phyloP scores from a whole-genome alignment of 2,329 filamentous ascomycete genomes.

The Cytospora piceae region DNA sequence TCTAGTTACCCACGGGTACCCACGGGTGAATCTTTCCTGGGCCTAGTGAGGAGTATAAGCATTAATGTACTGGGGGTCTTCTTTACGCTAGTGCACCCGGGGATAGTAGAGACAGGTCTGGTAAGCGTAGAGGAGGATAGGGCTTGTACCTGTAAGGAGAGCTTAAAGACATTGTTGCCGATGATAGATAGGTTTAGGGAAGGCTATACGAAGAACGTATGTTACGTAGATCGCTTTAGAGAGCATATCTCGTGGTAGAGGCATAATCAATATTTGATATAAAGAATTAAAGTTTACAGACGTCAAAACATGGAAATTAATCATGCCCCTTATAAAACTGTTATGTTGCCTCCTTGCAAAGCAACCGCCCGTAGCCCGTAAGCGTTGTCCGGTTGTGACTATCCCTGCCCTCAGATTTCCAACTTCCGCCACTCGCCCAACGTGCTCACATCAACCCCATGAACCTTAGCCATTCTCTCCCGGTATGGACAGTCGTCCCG shows the following conservation, averaged over 20 bases:
- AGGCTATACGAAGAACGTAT: constrained; percentile 3
- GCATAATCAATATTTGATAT: background rate
- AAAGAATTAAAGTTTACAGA: background rate
- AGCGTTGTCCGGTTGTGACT: too few species aligned
- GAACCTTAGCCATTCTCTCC: too few species aligned
- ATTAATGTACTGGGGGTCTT: constrained; percentile 25
- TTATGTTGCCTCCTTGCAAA: background rate
- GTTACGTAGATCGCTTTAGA: constrained; percentile 27
- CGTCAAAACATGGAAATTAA: too few species aligned
- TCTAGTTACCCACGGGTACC: too few species aligned
- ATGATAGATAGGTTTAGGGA: constrained; percentile 19
- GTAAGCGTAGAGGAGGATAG: constrained; percentile 21
- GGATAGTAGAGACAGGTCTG: constrained; percentile 26
- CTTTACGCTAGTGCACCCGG: constrained; percentile 25
- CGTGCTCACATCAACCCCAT: background rate
- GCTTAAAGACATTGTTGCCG: constrained; percentile 6
- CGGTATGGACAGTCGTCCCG: background rate
- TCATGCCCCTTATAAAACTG: background rate
- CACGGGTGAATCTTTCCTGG: too few species aligned
- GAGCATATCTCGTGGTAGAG: constrained; percentile 19
- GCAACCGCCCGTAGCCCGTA: too few species aligned
- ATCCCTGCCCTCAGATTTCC: background rate
- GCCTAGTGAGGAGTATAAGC: constrained; percentile 25
- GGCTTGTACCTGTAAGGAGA: constrained; percentile 17
- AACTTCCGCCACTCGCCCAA: background rate